phyloP scores from a whole-genome alignment of 148 eudicot genomes.

The Arbutus unedo region DNA sequence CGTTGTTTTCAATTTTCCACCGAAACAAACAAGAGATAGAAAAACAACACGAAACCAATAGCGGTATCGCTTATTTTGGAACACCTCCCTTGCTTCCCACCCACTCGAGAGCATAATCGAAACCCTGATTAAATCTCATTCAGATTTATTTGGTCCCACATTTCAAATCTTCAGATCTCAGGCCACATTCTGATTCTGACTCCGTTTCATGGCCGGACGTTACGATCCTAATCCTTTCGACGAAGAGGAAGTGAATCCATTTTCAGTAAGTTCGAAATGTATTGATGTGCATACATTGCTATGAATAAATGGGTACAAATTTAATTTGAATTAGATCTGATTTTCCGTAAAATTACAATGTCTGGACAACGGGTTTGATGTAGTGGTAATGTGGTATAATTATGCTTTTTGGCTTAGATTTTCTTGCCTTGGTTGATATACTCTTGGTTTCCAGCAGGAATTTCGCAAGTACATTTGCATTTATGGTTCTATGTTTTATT shows the following conservation, averaged over 20 bases:
- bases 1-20: background rate
- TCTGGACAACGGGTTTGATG: background rate
- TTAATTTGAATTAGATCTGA: background rate
- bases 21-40: background rate
- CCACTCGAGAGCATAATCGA: background rate
- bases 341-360: background rate
- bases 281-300: background rate
- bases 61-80: background rate
- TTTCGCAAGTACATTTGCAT: background rate
- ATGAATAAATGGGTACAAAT: background rate
- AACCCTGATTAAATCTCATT: background rate
- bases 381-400: too few relatives aligned
- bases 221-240: constrained; percentile 52
- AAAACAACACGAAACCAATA: background rate
- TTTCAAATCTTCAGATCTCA: background rate
- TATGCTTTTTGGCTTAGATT: background rate
- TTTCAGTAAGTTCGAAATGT: constrained; percentile 39
- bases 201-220: constrained; percentile 36
- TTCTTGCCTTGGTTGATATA: background rate
- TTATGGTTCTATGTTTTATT: background rate
- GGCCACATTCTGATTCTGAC: background rate
- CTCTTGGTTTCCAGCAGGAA: background rate
- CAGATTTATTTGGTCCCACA: background rate
- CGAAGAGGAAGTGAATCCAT: constrained; percentile 71
- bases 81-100: background rate